Conservation (phyloP, 2,329 filamentous ascomycete genomes). For the Neonectria magnoliae region DNA sequence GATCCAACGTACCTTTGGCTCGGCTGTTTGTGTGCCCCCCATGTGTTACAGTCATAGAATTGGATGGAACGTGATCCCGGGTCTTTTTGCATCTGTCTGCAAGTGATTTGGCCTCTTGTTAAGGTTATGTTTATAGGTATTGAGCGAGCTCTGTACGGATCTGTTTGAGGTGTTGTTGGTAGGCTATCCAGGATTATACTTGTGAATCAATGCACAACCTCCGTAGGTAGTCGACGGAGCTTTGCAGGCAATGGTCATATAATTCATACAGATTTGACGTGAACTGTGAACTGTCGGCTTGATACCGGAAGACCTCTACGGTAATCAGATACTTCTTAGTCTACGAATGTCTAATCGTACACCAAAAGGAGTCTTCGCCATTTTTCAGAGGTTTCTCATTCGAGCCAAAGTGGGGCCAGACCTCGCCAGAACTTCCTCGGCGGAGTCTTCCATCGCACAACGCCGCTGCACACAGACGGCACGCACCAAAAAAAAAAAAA, state of each 20-base stretch:
- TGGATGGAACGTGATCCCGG: not conserved
- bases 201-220: not conserved
- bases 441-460: not conserved
- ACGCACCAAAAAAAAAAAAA: conserved; percentile 11
- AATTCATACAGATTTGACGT: no score
- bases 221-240: no score
- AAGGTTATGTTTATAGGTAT: not conserved
- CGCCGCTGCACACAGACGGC: not conserved
- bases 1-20: not conserved
- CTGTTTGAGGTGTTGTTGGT: no score
- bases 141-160: not conserved
- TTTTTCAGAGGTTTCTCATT: not conserved
- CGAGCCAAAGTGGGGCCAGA: not conserved
- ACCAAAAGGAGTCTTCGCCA: not conserved
- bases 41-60: not conserved
- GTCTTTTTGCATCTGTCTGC: no score
- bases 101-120: not conserved
- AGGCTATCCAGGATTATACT: no score
- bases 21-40: not conserved
- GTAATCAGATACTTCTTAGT: no score
- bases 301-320: no score
- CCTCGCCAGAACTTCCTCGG: conserved; percentile 6
- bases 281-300: no score
- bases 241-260: no score
- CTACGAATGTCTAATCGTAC: no score